These are phyloP conservation scores for Leccinum imitatum DNA, from an alignment of 768 basidiomycete species.

Conservation along the genomic window DNA sequence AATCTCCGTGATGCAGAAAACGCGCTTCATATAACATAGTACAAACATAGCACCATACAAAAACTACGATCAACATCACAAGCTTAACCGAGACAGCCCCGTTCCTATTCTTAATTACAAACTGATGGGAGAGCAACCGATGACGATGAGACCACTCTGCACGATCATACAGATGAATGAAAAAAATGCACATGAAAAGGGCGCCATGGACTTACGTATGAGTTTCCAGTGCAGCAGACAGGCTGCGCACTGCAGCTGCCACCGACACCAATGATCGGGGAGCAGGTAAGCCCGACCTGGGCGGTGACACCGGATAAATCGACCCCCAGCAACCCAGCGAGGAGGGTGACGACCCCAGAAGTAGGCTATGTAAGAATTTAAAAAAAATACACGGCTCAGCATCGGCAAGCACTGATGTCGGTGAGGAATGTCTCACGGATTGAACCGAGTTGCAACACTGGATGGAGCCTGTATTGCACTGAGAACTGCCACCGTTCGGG, in stretches of 20 bases:
- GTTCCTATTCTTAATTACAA: background rate
- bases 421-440: background rate
- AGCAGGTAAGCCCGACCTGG: background rate
- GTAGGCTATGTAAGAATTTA: background rate
- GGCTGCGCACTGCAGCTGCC: background rate
- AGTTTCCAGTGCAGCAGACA: conserved; percentile 5
- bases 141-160: background rate
- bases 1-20: too few relatives aligned
- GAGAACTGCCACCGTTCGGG: background rate
- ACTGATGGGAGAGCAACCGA: conserved; percentile 3
- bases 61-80: too few relatives aligned
- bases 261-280: background rate
- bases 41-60: too few relatives aligned
- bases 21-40: too few relatives aligned
- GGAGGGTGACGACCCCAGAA: background rate
- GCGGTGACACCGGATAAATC: background rate
- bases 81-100: too few relatives aligned
- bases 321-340: background rate
- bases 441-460: background rate
- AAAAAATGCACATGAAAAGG: background rate
- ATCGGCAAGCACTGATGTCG: background rate
- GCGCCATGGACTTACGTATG: background rate
- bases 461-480: background rate
- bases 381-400: background rate
- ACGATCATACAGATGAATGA: background rate